Evolutionary conservation across 2,329 filamentous ascomycete species (phyloP).

Genomic region (Penicillium janthinellum): DNA sequence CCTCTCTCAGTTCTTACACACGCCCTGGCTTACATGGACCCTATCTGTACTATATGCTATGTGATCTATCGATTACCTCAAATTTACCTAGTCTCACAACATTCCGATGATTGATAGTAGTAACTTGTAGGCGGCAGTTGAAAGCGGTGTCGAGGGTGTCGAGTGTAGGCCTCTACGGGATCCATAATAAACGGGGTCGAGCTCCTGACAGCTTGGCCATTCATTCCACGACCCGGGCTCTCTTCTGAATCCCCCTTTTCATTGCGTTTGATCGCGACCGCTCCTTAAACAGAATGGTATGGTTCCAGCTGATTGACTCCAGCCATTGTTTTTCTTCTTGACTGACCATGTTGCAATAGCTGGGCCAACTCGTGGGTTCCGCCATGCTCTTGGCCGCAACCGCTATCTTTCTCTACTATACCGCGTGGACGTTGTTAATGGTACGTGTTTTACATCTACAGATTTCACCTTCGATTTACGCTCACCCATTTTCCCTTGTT

Average conservation of each 20-base stretch:
- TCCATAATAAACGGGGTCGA: conserved; percentile 13
- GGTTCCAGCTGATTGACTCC: background rate
- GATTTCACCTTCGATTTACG: background rate
- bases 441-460: conserved; percentile 53
- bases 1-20: too few relatives aligned
- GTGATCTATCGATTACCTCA: too few relatives aligned
- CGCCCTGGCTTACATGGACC: too few relatives aligned
- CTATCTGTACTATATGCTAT: too few relatives aligned
- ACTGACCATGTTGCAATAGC: conserved; percentile 56
- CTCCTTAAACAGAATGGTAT: conserved; percentile 35
- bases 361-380: conserved; percentile 82
- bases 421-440: conserved; percentile 96
- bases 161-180: background rate
- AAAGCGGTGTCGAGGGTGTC: background rate
- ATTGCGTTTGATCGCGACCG: conserved; percentile 9
- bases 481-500: conserved; percentile 1
- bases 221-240: conserved; percentile 13
- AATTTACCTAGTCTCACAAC: too few relatives aligned
- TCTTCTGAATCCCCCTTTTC: conserved; percentile 9
- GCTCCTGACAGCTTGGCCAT: conserved; percentile 23
- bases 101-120: background rate
- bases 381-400: conserved; percentile 75
- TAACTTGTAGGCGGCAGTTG: background rate
- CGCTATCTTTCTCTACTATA: conserved; percentile 85
- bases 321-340: background rate